Conservation (phyloP, 1,284 basidiomycete species). For the Ceratobasidium sp. region DNA sequence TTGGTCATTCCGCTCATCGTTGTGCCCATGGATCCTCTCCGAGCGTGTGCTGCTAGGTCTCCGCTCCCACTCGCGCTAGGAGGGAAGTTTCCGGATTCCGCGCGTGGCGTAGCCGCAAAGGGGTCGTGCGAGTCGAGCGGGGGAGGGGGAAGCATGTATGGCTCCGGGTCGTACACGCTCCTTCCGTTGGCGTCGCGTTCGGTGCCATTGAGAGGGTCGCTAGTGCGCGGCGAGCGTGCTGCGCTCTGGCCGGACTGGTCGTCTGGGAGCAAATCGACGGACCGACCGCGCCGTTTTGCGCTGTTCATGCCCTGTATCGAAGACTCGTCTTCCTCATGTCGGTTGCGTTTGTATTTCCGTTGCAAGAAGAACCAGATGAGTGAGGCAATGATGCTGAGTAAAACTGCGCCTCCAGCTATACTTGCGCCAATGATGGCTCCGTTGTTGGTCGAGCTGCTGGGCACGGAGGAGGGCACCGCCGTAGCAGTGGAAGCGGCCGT, state of each 20-base stretch:
- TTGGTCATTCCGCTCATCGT: constrained; percentile 58
- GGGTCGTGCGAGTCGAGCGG: constrained; percentile 44
- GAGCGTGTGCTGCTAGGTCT: constrained; percentile 47
- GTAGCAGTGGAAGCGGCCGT: constrained; percentile 50
- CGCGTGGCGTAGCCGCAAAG: constrained; percentile 29
- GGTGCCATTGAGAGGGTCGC: constrained; percentile 40
- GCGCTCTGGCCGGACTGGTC: constrained; percentile 25
- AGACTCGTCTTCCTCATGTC: not conserved
- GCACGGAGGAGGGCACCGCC: constrained; percentile 44
- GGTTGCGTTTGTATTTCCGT: constrained; percentile 46
- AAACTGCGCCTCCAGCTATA: constrained; percentile 67
- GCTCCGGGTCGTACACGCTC: constrained; percentile 50
- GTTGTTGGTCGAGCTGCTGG: constrained; percentile 49
- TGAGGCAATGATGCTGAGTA: constrained; percentile 62
- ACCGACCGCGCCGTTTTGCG: constrained; percentile 42
- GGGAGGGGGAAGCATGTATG: constrained; percentile 49
- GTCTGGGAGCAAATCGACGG: constrained; percentile 31
- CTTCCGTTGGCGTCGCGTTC: constrained; percentile 34
- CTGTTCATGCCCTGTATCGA: constrained; percentile 25
- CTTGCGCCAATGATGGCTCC: constrained; percentile 66
- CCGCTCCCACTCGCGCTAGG: constrained; percentile 33
- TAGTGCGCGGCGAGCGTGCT: constrained; percentile 12
- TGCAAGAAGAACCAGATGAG: constrained; percentile 63
- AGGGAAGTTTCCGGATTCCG: no score
- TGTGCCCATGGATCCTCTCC: constrained; percentile 55